These are phyloP conservation scores for Zychaea mexicana DNA, from an alignment of 371 early-diverging fungal genomes.

Conservation along the genomic window DNA sequence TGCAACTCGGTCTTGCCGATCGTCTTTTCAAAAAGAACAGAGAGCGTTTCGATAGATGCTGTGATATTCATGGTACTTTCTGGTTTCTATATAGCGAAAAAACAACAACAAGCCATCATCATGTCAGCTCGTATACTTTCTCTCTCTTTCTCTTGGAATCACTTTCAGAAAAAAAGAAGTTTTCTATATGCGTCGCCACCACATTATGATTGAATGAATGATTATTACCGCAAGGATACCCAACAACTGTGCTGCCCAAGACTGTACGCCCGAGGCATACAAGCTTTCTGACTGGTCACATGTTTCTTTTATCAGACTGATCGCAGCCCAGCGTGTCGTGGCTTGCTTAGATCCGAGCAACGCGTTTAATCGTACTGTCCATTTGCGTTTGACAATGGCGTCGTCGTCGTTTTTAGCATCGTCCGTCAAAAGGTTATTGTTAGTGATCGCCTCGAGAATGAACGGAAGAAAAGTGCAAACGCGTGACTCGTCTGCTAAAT, in stretches of 20 bases:
- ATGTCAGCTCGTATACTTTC: too few relatives aligned
- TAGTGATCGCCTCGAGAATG: slow-evolving; percentile 47
- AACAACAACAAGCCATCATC: too few relatives aligned
- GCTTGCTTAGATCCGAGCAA: slow-evolving; percentile 58
- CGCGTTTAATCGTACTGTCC: slow-evolving; percentile 59
- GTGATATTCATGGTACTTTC: slow-evolving; percentile 44
- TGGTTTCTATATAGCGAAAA: slow-evolving; percentile 1
- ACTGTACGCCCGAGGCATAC: slow-evolving; percentile 40
- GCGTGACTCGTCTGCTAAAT: slow-evolving; percentile 26
- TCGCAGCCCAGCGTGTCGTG: slow-evolving; percentile 58
- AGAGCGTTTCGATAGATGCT: slow-evolving; percentile 47
- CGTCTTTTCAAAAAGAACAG: slow-evolving; percentile 51
- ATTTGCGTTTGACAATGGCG: slow-evolving; percentile 43
- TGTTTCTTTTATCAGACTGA: slow-evolving; percentile 50
- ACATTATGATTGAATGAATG: too few relatives aligned
- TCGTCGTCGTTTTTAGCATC: slow-evolving; percentile 17
- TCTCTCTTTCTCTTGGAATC: too few relatives aligned
- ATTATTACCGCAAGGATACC: slow-evolving; percentile 37
- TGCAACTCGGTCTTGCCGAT: slow-evolving; percentile 58
- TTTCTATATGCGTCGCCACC: too few relatives aligned
- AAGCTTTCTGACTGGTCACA: slow-evolving; percentile 53
- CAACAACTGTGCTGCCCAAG: slow-evolving; percentile 45
- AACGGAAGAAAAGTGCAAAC: slow-evolving; percentile 40
- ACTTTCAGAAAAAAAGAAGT: background rate
- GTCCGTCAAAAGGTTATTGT: slow-evolving; percentile 45